Base-by-base conservation (phyloP, 768 basidiomycete species). In the Leccinum incarnatum region DNA sequence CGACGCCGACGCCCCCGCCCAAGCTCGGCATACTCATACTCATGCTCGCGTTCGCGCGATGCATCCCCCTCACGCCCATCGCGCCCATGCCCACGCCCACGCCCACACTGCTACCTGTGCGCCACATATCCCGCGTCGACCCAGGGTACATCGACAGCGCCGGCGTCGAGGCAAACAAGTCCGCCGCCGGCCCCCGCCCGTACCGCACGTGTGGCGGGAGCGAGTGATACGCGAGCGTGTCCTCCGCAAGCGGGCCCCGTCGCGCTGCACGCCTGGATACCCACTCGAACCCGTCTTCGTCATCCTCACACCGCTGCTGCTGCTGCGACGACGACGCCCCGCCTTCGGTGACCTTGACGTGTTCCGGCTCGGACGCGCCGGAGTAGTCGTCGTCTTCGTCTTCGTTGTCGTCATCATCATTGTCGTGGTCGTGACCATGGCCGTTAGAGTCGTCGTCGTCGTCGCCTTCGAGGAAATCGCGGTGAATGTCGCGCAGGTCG, bases 401-500 rank as follows among this genome's bases (percentile, higher is more conserved):
- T 3, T 40, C 40, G 40, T 42, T 5, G 1, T 42, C 10, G 0
- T 42, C 42, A 0, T 42, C 42, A 1, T 6, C n/a, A 34, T 34
- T 34, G 34, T 34, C 34, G 34, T 34, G 12, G 34, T 34, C 34
- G 34, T 34, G 12, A 14, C 14, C 9, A 4, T 5, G 42, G 42
- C 10, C 42, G 10, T n/a, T 42, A 2, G 40, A 42, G 25, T n/a
- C n/a, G 25, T 87, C 83, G 64, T 91, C 88, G 0, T 21, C n/a
- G 19, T 87, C 83, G 64, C 91, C 89, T 59, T 95, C 91, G 55
- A 97, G 83, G 69, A 98, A 98, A 71, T 96, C 95, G 54, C 86
- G 87, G 75, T 95, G 93, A 57, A 98, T 93, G 78, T 98, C 94
- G 50, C 93, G 82, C 53, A 98, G 76, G 75, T 97, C 97, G 55